phyloP scores from a whole-genome alignment of 2,329 filamentous ascomycete genomes.

The Paraphoma chrysanthemicola region DNA sequence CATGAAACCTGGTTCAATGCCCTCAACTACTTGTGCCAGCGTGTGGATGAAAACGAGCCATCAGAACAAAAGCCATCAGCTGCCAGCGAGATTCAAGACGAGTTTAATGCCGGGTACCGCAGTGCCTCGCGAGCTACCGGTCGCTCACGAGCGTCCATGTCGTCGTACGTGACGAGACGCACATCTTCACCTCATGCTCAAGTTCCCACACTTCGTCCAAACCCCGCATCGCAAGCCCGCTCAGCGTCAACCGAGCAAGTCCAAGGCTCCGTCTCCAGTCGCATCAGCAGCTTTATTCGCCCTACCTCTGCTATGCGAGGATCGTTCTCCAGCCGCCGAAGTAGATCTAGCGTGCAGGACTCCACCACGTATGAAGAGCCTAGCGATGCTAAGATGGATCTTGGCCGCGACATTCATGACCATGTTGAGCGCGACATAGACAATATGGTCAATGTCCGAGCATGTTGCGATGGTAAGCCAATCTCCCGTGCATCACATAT shows the following conservation, averaged over 20 bases:
- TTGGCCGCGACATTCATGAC: conserved; percentile 78
- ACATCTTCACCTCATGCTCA: conserved; percentile 47
- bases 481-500: conserved; percentile 2
- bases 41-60: conserved; percentile 63
- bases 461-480: conserved; percentile 92
- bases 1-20: conserved; percentile 99
- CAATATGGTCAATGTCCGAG: conserved; percentile 90
- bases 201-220: conserved; percentile 56
- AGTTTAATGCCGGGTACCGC: conserved; percentile 76
- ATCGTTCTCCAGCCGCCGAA: conserved; percentile 58
- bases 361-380: conserved; percentile 58
- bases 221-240: conserved; percentile 36
- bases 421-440: conserved; percentile 77
- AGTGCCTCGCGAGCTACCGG: conserved; percentile 61
- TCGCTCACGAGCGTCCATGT: conserved; percentile 67
- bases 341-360: conserved; percentile 46
- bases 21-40: conserved; percentile 86
- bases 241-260: conserved; percentile 41
- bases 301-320: conserved; percentile 52
- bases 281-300: conserved; percentile 55
- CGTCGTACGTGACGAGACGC: conserved; percentile 76
- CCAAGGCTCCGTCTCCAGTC: conserved; percentile 55
- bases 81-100: conserved; percentile 64
- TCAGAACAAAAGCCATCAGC: conserved; percentile 63
- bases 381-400: conserved; percentile 77